A percentile compares a stretch with the other conserved stretches of the same genome.
Evolutionary conservation across 768 basidiomycete species (phyloP).

Genomic region (Suillus plorans): DNA sequence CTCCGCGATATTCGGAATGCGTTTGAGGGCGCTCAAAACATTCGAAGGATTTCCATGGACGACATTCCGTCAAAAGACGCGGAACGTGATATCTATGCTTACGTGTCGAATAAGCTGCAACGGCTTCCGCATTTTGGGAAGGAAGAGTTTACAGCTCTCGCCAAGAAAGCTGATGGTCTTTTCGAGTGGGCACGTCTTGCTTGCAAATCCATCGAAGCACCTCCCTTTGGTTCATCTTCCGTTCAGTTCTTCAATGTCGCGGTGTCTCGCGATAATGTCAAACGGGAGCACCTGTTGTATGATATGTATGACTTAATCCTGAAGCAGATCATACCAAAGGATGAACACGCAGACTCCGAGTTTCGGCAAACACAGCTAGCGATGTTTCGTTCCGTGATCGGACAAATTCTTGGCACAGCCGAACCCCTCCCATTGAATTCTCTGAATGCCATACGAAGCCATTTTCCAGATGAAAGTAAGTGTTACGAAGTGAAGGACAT

Average conservation of each 20-base stretch:
- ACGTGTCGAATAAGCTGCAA: constrained; percentile 7
- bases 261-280: background rate
- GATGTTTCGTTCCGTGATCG: constrained; percentile 10
- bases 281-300: constrained; percentile 7
- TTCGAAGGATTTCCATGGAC: constrained; percentile 1
- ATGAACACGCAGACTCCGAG: background rate
- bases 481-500: constrained; percentile 6
- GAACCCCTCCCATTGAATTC: constrained; percentile 7
- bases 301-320: constrained; percentile 11
- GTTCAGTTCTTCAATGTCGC: background rate
- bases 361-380: background rate
- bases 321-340: constrained; percentile 4
- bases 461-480: constrained; percentile 1
- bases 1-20: background rate
- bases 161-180: constrained; percentile 7
- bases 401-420: constrained; percentile 5
- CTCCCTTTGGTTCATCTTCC: background rate
- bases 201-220: constrained; percentile 8
- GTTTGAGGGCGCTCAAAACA: background rate
- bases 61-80: constrained; percentile 1
- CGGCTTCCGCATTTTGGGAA: background rate
- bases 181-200: constrained; percentile 13
- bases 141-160: background rate
- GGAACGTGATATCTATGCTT: constrained; percentile 4
- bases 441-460: constrained; percentile 4